Evolutionary conservation across 179 eudicot genomes (phyloP), one percentile per base, ranked within the genome.

Genomic region (Heliamphora pulchella): DNA sequence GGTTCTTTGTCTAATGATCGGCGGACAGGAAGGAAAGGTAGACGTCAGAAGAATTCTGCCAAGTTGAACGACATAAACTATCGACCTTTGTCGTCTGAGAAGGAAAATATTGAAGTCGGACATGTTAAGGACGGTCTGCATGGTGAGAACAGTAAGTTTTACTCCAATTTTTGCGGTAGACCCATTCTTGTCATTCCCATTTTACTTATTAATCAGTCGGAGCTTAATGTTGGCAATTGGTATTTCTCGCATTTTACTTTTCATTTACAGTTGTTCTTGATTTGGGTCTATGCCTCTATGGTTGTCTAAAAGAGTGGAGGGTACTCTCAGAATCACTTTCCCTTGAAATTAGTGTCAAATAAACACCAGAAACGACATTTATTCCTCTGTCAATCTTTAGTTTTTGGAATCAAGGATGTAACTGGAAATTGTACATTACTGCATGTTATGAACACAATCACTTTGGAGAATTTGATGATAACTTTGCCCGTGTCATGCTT

Each of bases 1-100:
- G 89, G 82, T 80, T 81, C 67, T 81, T 80, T 82, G 63, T 80
- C 82, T 81, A 82, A 83, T 17, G 92, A 90, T 14, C 90, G 83
- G 11, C 88, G 85, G 78, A 67, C 84, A 69, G 91, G 87, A 80
- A 88, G 92, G 85, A 92, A 85, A 87, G 85, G 92, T 79, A 90
- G 86, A 80, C 89, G 97, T 53, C 84, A 82, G 63, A 89, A 83
- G 78, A 90, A 82, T 86, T 79, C 91, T 8, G 66, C 85, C 67
- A 94, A 90, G 82, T 73, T 84, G 9, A 53, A 82, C 48, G 92
- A 88, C 72, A 89, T 82, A 76, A 82, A 84, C 82, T 75, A 71
- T 81, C 91, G 80, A 81, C 79, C 78, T 65, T 75, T 76, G 61
- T 55, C 90, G 31, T 77, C 83, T 58, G 96, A 85, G 62, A 87